phyloP scores from a whole-genome alignment of 371 early-diverging fungal genomes.

The Rhizopus arrhizus region DNA sequence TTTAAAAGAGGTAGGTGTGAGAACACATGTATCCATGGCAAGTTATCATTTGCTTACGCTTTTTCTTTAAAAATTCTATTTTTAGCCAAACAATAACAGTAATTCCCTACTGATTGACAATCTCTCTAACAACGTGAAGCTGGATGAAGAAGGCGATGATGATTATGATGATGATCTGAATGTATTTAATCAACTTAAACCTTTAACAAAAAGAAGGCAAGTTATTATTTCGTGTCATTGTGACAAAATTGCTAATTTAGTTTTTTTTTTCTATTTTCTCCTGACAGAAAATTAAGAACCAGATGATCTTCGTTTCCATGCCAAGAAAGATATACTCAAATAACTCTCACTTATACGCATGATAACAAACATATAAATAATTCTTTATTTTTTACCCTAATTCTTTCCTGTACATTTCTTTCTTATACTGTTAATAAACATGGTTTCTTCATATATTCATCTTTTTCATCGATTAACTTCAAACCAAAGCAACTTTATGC shows the following conservation, averaged over 20 bases:
- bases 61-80: not conserved
- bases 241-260: not conserved
- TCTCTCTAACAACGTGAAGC: not conserved
- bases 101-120: not conserved
- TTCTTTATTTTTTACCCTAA: not conserved
- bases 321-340: not conserved
- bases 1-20: no score
- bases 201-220: conserved; percentile 3
- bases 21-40: not conserved
- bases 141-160: not conserved
- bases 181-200: not conserved
- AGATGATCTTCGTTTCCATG: conserved; percentile 4
- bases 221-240: not conserved
- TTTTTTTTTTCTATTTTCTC: not conserved
- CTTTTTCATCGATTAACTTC: conserved; percentile 9
- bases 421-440: not conserved
- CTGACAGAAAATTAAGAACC: conserved; percentile 2
- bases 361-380: not conserved
- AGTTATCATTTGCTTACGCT: not conserved
- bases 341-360: not conserved
- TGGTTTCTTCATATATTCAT: conserved; percentile 17
- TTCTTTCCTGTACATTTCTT: not conserved
- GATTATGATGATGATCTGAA: not conserved
- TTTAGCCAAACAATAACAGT: not conserved
- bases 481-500: conserved; percentile 6